These are phyloP conservation scores for Lecanosticta acicola DNA, from an alignment of 2,329 filamentous ascomycete species.

Conservation along the genomic window DNA sequence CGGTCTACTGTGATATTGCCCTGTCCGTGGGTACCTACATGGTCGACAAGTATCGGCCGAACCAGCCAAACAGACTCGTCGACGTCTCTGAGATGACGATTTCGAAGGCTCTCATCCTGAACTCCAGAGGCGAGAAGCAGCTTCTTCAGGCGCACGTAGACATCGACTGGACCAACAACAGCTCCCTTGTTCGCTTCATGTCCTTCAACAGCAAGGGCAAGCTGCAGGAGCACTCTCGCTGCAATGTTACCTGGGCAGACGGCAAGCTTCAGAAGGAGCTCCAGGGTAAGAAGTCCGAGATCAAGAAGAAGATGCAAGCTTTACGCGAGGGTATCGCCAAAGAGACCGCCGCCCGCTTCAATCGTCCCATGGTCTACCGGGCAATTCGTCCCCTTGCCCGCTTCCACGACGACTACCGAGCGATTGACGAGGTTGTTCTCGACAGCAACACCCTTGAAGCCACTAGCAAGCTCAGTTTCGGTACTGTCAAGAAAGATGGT, in stretches of 20 bases:
- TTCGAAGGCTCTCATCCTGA: conserved; percentile 2
- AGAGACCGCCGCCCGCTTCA: conserved; percentile 1
- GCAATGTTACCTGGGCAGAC: not conserved
- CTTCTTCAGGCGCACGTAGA: conserved; percentile 1
- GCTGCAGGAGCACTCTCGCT: not conserved
- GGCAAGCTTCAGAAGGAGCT: not conserved
- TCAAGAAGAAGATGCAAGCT: conserved; percentile 1
- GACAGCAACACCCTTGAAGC: conserved; percentile 31
- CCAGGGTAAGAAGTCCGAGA: not conserved
- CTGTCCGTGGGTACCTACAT: conserved; percentile 29
- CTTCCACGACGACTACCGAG: conserved; percentile 3
- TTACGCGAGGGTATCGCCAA: conserved; percentile 1
- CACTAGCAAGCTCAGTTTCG: conserved; percentile 16
- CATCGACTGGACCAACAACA: not conserved
- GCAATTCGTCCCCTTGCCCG: conserved; percentile 2
- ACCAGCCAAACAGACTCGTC: not conserved
- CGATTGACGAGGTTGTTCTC: conserved; percentile 9
- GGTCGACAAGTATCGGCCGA: not conserved
- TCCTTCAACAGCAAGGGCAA: not conserved
- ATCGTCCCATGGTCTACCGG: conserved; percentile 4
- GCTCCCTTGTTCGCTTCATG: not conserved
- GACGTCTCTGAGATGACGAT: not conserved
- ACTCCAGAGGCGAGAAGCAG: conserved; percentile 25
- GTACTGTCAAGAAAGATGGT: conserved; percentile 11
- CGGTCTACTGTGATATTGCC: conserved; percentile 34